phyloP scores from a whole-genome alignment of 1,284 basidiomycete genomes.

The Cryptococcus sp. region DNA sequence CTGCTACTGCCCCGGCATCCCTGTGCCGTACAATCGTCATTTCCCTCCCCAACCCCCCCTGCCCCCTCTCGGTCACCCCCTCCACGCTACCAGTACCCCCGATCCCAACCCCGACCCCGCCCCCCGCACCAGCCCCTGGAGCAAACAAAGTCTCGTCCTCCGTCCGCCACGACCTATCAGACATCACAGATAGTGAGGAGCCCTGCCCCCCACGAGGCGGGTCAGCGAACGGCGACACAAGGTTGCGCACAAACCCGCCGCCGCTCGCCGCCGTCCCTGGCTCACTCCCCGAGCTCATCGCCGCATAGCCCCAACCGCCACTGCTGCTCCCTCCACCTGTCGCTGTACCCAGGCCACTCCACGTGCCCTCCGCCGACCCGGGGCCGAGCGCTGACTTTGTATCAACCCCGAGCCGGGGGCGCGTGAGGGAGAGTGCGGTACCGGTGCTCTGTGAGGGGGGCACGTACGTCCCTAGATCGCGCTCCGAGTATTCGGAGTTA shows the following conservation, averaged over 20 bases:
- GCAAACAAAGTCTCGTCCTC: constrained; percentile 12
- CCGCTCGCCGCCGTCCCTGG: background rate
- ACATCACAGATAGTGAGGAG: background rate
- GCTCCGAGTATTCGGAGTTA: constrained; percentile 18
- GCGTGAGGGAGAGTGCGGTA: background rate
- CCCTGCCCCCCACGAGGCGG: background rate
- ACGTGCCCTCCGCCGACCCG: background rate
- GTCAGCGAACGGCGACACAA: constrained; percentile 9
- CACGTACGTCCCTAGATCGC: constrained; percentile 10
- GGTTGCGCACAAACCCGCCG: background rate
- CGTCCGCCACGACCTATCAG: constrained; percentile 16
- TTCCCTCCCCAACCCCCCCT: constrained; percentile 3
- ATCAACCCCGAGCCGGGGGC: constrained; percentile 2
- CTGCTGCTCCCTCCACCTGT: background rate
- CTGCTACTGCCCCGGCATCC: constrained; percentile 10
- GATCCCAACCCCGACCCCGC: background rate
- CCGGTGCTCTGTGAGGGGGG: background rate
- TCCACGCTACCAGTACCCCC: background rate
- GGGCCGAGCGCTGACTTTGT: background rate
- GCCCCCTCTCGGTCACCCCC: background rate
- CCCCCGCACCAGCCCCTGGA: background rate
- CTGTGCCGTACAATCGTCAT: constrained; percentile 16
- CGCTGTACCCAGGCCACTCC: background rate
- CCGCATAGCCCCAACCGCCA: background rate
- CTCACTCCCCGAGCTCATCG: background rate